Percentiles rank a stretch among this genome's conserved stretches.
Conservation (phyloP, 176 grass and related monocot species). For the Eragrostis nindensis region DNA sequence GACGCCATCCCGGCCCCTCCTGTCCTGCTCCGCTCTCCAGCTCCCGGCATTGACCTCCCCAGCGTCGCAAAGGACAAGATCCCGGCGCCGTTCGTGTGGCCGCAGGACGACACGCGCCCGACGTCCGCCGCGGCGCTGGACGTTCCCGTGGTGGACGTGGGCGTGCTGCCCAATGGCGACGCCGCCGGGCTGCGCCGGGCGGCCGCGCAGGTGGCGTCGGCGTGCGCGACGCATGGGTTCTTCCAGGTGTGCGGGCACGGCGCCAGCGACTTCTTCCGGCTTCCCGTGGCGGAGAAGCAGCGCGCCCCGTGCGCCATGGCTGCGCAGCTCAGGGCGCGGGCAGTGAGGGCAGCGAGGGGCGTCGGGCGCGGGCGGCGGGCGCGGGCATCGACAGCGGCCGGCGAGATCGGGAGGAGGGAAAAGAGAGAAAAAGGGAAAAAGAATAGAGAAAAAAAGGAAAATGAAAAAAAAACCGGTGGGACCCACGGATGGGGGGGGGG, state of each 20-base stretch:
- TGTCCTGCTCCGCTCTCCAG: conserved; percentile 22
- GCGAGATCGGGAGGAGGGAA: too few species aligned
- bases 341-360: too few species aligned
- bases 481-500: too few species aligned
- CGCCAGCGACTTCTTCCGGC: conserved; percentile 65
- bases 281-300: conserved; percentile 65
- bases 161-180: conserved; percentile 56
- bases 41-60: conserved; percentile 43
- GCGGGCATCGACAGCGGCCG: too few species aligned
- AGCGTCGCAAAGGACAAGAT: conserved; percentile 49
- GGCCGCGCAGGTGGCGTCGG: conserved; percentile 48
- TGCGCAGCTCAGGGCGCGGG: too few species aligned
- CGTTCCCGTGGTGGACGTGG: conserved; percentile 71
- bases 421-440: too few species aligned
- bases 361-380: too few species aligned
- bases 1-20: conserved; percentile 40
- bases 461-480: too few species aligned
- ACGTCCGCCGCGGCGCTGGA: conserved; percentile 29
- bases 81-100: conserved; percentile 83
- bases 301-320: conserved; percentile 55
- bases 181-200: conserved; percentile 38
- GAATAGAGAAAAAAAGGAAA: too few species aligned
- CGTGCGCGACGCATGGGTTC: conserved; percentile 74
- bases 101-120: conserved; percentile 41
- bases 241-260: conserved; percentile 78